Evolutionary conservation across 345 rosid genomes (phyloP).

Genomic region (Crucihimalaya himalaica): DNA sequence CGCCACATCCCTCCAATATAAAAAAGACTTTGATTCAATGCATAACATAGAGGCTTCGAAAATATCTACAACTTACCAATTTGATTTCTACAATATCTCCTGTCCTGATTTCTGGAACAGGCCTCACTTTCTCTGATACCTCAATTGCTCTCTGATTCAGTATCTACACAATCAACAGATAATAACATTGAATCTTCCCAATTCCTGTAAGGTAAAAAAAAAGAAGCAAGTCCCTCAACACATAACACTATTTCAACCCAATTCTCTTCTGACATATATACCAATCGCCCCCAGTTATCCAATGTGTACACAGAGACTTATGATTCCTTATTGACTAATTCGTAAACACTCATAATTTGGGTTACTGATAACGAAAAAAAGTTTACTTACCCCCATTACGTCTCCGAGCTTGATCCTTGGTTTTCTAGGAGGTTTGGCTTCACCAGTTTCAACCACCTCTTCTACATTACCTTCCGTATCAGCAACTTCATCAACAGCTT

Average conservation of each 20-base stretch:
- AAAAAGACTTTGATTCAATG: background rate
- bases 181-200: background rate
- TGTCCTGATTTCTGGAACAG: slow-evolving; percentile 74
- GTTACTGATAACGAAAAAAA: background rate
- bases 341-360: background rate
- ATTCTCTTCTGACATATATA: background rate
- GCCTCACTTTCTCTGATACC: slow-evolving; percentile 67
- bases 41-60: background rate
- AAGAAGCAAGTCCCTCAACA: background rate
- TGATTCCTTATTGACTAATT: background rate
- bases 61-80: slow-evolving; percentile 51
- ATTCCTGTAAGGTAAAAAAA: background rate
- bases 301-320: background rate
- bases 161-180: slow-evolving; percentile 47
- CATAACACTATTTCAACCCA: background rate
- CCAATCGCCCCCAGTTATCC: background rate
- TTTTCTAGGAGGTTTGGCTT: slow-evolving; percentile 43
- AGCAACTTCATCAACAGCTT: slow-evolving; percentile 16
- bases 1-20: slow-evolving; percentile 13
- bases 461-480: slow-evolving; percentile 13
- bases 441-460: slow-evolving; percentile 31
- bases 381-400: slow-evolving; percentile 31
- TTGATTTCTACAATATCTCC: slow-evolving; percentile 83
- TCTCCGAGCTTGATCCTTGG: slow-evolving; percentile 40
- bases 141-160: slow-evolving; percentile 75